Percentiles rank a stretch among this genome's conserved stretches.
Evolutionary conservation across 768 basidiomycete species (phyloP).

Genomic region (Suillus plorans): DNA sequence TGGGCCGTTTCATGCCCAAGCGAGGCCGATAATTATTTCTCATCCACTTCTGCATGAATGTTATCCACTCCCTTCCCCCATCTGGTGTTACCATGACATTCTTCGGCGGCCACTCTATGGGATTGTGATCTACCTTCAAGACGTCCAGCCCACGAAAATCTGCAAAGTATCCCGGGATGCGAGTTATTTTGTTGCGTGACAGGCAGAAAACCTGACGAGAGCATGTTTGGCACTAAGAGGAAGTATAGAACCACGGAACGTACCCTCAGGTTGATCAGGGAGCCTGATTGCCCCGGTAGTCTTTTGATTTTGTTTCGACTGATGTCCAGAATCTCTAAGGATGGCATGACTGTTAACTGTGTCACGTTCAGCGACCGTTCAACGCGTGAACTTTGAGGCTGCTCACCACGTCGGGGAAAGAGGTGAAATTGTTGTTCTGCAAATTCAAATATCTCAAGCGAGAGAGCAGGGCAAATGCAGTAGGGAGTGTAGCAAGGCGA

Average conservation of each 20-base stretch:
- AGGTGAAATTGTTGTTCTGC: constrained; percentile 77
- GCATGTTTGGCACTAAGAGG: constrained; percentile 1
- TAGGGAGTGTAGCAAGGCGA: constrained; percentile 73
- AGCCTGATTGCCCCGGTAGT: constrained; percentile 78
- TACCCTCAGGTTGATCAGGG: constrained; percentile 74
- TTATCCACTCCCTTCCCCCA: constrained; percentile 71
- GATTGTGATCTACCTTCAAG: constrained; percentile 87
- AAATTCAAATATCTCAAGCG: constrained; percentile 84
- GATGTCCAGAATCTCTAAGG: constrained; percentile 91
- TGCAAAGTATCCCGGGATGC: constrained; percentile 75
- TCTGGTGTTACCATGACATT: constrained; percentile 49
- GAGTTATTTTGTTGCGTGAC: constrained; percentile 79
- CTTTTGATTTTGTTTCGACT: constrained; percentile 87
- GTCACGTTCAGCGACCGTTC: constrained; percentile 13
- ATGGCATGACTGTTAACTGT: constrained; percentile 81
- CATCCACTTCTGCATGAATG: constrained; percentile 74
- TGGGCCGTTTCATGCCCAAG: constrained; percentile 33
- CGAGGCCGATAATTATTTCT: constrained; percentile 43
- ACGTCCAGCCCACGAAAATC: constrained; percentile 73
- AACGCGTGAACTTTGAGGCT: constrained; percentile 9
- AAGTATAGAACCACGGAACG: constrained; percentile 17
- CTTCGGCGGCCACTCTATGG: constrained; percentile 89
- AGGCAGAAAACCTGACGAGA: constrained; percentile 74
- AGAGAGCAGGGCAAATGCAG: constrained; percentile 68
- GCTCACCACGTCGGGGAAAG: constrained; percentile 87